phyloP scores from a whole-genome alignment of 2,329 filamentous ascomycete genomes.

The Paecilomyces dactylethromorphus region DNA sequence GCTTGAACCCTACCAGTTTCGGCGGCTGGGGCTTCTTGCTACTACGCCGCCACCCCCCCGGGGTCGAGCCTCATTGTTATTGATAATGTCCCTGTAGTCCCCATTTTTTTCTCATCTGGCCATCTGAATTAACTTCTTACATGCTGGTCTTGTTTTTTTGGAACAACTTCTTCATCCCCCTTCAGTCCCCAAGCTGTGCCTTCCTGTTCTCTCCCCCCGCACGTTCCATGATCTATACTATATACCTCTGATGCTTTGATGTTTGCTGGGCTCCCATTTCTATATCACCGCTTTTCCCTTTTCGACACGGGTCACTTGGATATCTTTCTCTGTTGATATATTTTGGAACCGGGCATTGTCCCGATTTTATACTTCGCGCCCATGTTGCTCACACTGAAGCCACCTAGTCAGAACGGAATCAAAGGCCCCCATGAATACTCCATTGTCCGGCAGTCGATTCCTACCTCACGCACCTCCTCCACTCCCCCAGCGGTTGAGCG shows the following conservation, averaged over 20 bases:
- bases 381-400: conserved; percentile 49
- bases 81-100: neutral
- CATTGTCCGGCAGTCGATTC: conserved; percentile 34
- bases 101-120: neutral
- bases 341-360: neutral
- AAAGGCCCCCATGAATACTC: conserved; percentile 45
- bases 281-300: conserved; percentile 18
- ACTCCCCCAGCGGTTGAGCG: conserved; percentile 25
- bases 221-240: neutral
- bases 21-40: conserved; percentile 2
- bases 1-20: neutral
- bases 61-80: neutral
- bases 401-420: conserved; percentile 41
- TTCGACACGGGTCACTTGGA: neutral
- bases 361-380: conserved; percentile 10
- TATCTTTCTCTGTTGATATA: conserved; percentile 7
- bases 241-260: conserved; percentile 8
- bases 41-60: neutral
- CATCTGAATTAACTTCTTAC: neutral
- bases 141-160: neutral
- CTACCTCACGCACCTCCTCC: conserved; percentile 32
- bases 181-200: neutral
- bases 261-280: conserved; percentile 8
- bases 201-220: neutral
- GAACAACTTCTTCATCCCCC: neutral